Percentiles rank a stretch among this genome's conserved stretches.
Evolutionary conservation across 352 stramenopile genomes (phyloP).

Genomic region (Poterioochromonas sp.): DNA sequence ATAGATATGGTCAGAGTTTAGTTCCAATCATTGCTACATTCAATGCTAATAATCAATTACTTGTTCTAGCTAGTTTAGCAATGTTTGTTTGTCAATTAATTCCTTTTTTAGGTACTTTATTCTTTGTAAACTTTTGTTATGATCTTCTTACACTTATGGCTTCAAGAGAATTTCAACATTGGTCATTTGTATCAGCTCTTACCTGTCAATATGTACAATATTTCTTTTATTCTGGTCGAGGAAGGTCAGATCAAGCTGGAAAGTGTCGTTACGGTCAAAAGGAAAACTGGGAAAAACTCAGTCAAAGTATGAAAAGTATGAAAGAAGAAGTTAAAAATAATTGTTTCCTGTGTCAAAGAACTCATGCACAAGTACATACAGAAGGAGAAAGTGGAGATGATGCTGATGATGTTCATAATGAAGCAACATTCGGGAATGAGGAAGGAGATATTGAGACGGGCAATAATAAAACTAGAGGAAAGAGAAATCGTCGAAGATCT

Average conservation of each 20-base stretch:
- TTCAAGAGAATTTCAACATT: neutral
- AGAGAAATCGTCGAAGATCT: neutral
- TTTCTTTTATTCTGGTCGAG: conserved; percentile 20
- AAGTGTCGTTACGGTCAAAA: neutral
- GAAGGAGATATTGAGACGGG: neutral
- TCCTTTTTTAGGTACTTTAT: neutral
- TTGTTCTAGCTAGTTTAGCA: neutral
- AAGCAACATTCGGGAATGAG: neutral
- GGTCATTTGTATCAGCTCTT: neutral
- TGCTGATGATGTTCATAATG: neutral
- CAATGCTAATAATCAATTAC: neutral
- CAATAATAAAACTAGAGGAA: neutral
- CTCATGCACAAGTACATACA: neutral
- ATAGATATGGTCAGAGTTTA: neutral
- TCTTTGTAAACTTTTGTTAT: neutral
- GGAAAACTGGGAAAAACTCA: neutral
- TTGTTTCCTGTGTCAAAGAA: neutral
- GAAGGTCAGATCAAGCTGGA: neutral
- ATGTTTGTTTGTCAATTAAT: neutral
- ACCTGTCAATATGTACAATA: conserved; percentile 22
- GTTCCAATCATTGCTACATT: neutral
- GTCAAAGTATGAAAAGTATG: neutral
- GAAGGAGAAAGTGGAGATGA: conserved; percentile 4
- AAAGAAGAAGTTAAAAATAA: neutral
- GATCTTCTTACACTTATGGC: neutral